These are phyloP conservation scores for Botryotinia convoluta DNA, from an alignment of 2,329 filamentous ascomycete species.

Conservation along the genomic window DNA sequence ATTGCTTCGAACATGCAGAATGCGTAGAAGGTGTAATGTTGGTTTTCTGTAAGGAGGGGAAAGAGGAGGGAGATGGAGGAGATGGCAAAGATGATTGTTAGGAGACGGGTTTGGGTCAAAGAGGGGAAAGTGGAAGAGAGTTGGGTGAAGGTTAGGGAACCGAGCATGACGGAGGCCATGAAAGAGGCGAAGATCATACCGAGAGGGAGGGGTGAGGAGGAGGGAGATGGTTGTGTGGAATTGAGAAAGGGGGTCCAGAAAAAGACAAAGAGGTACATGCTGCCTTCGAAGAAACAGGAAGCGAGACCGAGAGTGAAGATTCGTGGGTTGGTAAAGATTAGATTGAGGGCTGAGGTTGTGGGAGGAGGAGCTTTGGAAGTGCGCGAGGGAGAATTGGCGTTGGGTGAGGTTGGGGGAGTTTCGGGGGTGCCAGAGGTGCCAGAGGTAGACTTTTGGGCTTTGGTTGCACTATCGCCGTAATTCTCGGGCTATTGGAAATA, in stretches of 20 bases:
- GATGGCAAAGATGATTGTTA: constrained; percentile 43
- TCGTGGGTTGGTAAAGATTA: constrained; percentile 43
- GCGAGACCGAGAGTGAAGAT: constrained; percentile 52
- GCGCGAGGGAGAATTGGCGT: background rate
- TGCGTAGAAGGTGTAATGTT: constrained; percentile 50
- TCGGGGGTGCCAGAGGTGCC: constrained; percentile 13
- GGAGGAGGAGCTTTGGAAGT: background rate
- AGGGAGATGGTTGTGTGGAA: constrained; percentile 39
- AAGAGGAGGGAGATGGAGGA: constrained; percentile 43
- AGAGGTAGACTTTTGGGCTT: constrained; percentile 21
- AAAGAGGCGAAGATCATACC: constrained; percentile 56
- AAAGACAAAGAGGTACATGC: constrained; percentile 62
- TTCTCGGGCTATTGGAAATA: constrained; percentile 46
- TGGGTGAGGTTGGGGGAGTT: background rate
- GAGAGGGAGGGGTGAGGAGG: constrained; percentile 47
- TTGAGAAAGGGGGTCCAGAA: constrained; percentile 59
- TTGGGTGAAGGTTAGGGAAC: constrained; percentile 54
- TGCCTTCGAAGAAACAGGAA: constrained; percentile 58
- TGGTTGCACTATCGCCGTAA: constrained; percentile 41
- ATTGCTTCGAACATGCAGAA: constrained; percentile 58
- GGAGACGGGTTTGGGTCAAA: constrained; percentile 36
- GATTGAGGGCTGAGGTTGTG: constrained; percentile 24
- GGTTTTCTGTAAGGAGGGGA: constrained; percentile 44
- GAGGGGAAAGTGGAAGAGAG: constrained; percentile 25
- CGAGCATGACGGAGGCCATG: constrained; percentile 58